These are phyloP conservation scores for Mortierella claussenii DNA, from an alignment of 192 early-diverging fungal genomes.

Conservation along the genomic window DNA sequence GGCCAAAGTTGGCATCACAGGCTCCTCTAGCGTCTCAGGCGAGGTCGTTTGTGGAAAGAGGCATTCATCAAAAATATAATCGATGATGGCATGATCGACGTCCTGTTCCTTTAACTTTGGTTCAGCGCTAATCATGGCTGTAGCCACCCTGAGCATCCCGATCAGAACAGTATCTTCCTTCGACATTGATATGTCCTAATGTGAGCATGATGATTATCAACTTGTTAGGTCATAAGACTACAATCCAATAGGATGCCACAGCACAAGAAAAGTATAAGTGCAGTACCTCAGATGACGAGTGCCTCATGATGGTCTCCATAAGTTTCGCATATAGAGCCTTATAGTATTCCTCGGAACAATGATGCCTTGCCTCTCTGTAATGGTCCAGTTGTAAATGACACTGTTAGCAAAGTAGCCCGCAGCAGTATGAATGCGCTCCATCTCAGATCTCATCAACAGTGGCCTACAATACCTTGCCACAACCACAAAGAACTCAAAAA, in stretches of 20 bases:
- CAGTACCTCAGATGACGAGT: conserved; percentile 32
- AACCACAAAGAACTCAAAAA: conserved; percentile 45
- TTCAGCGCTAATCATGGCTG: conserved; percentile 41
- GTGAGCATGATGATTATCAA: too few relatives aligned
- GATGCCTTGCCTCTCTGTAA: conserved; percentile 26
- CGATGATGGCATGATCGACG: conserved; percentile 18
- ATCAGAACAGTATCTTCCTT: conserved; percentile 55
- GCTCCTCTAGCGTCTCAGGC: not conserved
- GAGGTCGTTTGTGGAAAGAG: conserved; percentile 29
- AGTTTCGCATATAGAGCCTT: conserved; percentile 21
- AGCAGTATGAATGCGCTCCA: not conserved
- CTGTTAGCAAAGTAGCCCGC: not conserved
- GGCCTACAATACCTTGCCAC: conserved; percentile 45
- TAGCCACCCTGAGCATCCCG: conserved; percentile 54
- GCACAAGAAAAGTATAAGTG: not conserved
- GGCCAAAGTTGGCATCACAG: not conserved
- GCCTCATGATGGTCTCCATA: conserved; percentile 32
- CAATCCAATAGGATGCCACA: too few relatives aligned
- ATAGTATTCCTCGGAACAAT: conserved; percentile 25
- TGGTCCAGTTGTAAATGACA: too few relatives aligned
- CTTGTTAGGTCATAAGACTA: too few relatives aligned
- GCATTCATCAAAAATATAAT: conserved; percentile 57
- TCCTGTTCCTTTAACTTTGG: conserved; percentile 32
- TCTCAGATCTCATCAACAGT: too few relatives aligned
- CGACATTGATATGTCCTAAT: conserved; percentile 38